These are phyloP conservation scores for Erodium maritimum DNA, from an alignment of 345 rosid genomes.

Conservation along the genomic window DNA sequence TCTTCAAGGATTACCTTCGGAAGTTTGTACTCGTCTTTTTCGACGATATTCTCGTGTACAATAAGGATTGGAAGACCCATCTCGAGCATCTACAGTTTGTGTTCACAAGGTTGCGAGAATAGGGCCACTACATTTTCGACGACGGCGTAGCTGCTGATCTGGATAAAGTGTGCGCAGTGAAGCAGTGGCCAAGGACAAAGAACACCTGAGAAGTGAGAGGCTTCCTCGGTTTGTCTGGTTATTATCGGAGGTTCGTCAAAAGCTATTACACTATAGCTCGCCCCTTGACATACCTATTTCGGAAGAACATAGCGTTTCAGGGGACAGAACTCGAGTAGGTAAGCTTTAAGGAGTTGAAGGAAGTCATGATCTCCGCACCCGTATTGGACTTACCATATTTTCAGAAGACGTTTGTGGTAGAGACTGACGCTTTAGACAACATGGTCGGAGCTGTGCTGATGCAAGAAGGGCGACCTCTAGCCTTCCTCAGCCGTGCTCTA, in stretches of 20 bases:
- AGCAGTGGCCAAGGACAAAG: neutral
- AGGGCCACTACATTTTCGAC: too few species aligned
- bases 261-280: neutral
- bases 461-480: too few species aligned
- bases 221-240: neutral
- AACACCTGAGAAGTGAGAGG: neutral
- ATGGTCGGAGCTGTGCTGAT: too few species aligned
- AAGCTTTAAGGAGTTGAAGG: neutral
- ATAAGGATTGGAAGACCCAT: too few species aligned
- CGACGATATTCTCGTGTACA: too few species aligned
- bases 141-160: neutral
- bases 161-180: neutral
- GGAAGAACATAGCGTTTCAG: neutral
- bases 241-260: neutral
- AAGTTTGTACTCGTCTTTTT: neutral
- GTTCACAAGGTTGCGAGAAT: too few species aligned
- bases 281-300: neutral
- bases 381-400: neutral
- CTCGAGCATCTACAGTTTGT: too few species aligned
- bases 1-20: neutral
- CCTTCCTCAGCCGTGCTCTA: too few species aligned
- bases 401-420: too few species aligned
- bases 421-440: too few species aligned
- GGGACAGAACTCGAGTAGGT: neutral
- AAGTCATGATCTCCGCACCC: neutral